Evolutionary conservation across 805 yeast species (phyloP).

Genomic region (Yamadazyma sp.): DNA sequence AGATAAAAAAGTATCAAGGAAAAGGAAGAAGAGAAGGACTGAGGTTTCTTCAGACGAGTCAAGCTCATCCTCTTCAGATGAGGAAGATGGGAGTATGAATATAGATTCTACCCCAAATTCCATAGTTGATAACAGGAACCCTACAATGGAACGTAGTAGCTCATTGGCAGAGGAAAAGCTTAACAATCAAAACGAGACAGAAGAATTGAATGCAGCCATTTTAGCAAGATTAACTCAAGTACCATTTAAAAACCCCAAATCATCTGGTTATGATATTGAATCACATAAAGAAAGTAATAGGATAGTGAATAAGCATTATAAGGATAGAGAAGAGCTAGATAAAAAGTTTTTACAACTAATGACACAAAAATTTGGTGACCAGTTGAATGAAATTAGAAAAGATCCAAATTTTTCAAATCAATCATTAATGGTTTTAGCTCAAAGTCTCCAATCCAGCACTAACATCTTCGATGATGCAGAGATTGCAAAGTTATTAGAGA

Average conservation of each 20-base stretch:
- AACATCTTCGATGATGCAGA: conserved; percentile 56
- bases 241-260: conserved; percentile 8
- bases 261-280: not conserved
- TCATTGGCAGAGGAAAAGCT: conserved; percentile 18
- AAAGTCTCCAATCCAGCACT: conserved; percentile 55
- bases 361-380: conserved; percentile 59
- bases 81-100: conserved; percentile 4
- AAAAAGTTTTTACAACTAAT: conserved; percentile 51
- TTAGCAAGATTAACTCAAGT: conserved; percentile 11
- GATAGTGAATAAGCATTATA: conserved; percentile 8
- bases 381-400: conserved; percentile 55
- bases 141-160: too few species aligned
- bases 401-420: conserved; percentile 60
- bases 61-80: conserved; percentile 28
- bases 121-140: too few species aligned
- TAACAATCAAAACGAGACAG: conserved; percentile 2
- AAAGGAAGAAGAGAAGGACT: conserved; percentile 80
- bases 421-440: conserved; percentile 56
- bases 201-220: conserved; percentile 13
- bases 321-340: conserved; percentile 39
- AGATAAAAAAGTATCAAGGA: conserved; percentile 27
- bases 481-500: conserved; percentile 5
- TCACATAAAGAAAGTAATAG: not conserved
- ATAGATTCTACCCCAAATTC: too few species aligned
- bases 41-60: conserved; percentile 62